Base-by-base conservation (phyloP, 2,329 filamentous ascomycete genomes). In the Myriosclerotinia scirpicola region DNA sequence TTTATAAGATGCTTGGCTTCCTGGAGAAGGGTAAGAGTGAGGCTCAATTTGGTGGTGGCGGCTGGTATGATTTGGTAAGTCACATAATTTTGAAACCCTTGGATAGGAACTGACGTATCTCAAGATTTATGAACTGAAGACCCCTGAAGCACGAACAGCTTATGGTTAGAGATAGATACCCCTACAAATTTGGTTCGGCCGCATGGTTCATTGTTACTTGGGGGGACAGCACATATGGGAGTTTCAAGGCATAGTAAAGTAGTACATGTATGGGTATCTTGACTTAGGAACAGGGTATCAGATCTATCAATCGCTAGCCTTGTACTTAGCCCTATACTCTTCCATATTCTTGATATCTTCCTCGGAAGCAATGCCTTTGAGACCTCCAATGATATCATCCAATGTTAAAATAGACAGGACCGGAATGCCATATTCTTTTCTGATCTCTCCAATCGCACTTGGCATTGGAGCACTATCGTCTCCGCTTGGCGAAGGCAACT, bases 381-480 rank as follows among this genome's bases (percentile, higher is more conserved):
- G 81, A 14, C 88, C 89, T 65, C 84, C 83, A 72, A 93, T 88
- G 72, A 98, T 87, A 78, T 98, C 92, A 75, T 93, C 87, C 71
- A 98, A 83, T 53, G 89, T 94, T 73, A 96, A 78, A 71, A 97
- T 95, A 22, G 92, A 84, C 71, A 93, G 82, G 68, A 97, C 92
- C 1, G 93, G 92, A 68, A 97, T 89, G 34, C 87, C 87, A 73
- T 91, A 92, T 80, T 96, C 90, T 78, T 89, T 90, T 78, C 88
- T 87, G 68, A 97, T 86, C 81, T 93, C 89, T 26, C 91, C 92
- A 78, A 97, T 92, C 20, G 93, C 92, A 76, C 92, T 97, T 42
- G 86, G 86, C 73, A 88, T 86, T 38, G 86, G 85, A 78, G 85
- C 86, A 55, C 84, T 85, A 42, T 74, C 75, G 34, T 75, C 72